Percentiles rank a stretch among this genome's conserved stretches.
Conservation (phyloP, 148 eudicot species). For the Arctostaphylos glauca region DNA sequence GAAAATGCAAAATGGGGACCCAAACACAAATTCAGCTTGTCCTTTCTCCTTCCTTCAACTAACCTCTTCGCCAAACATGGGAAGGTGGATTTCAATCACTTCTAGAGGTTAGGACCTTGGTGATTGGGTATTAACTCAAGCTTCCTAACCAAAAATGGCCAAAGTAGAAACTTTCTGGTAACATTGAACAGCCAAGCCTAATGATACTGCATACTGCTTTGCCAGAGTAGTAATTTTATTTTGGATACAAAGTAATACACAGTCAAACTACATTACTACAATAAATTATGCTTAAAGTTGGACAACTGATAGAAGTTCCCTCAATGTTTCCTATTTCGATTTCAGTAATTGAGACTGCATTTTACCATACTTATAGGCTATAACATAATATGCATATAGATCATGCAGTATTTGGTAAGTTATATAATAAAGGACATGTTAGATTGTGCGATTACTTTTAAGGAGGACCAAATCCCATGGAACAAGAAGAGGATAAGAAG, state of each 20-base stretch:
- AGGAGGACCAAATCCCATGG: background rate
- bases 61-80: background rate
- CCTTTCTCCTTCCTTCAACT: background rate
- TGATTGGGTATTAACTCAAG: background rate
- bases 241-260: background rate
- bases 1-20: too few species aligned
- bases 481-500: background rate
- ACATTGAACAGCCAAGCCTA: too few species aligned
- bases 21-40: background rate
- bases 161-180: too few species aligned
- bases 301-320: background rate
- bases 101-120: background rate
- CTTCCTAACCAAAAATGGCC: background rate
- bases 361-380: background rate
- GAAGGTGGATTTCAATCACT: background rate
- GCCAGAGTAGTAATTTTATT: background rate
- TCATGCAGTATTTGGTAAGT: background rate
- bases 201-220: background rate
- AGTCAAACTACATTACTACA: background rate
- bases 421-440: background rate
- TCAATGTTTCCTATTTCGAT: background rate
- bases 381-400: background rate
- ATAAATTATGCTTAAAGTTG: background rate
- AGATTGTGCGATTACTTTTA: background rate
- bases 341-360: background rate